Evolutionary conservation across 129 eudicot genomes (phyloP), one percentile per base, ranked within the genome.

Genomic region (Arctium lappa): DNA sequence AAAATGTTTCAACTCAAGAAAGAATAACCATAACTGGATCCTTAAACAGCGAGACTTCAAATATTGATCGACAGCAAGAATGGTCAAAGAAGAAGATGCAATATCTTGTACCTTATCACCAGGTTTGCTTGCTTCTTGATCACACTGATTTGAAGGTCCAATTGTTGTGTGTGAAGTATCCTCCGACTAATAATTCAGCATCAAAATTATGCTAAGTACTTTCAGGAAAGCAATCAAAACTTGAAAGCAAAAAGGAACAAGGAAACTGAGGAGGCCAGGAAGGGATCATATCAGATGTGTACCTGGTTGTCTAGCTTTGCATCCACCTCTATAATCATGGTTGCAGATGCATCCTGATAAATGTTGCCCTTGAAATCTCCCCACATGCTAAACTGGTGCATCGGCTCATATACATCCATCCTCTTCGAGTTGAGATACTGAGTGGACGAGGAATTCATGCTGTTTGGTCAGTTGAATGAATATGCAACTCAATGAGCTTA

Each of bases 371-470:
- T 92, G 79, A 85, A 92, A 86, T 95, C 98, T 73, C 89, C 93
- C 99, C 99, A 95, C 93, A 94, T 89, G 84, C 86, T 88, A 85
- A 95, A 85, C 80, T 89, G 99, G 76, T 88, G 91, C 84, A 95
- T 88, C 36, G 98, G 91, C 39, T 95, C 99, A 46, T 88, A 95
- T 56, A 95, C 81, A 73, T 89, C 94, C 98, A 93, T 95, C 85
- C 95, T 89, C 77, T 90, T 91, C 39, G 92, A 88, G 76, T 91
- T 89, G 50, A 95, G 86, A 88, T 91, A 95, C 75, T 89, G 92
- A 60, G 94, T 85, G 30, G 97, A 87, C 18, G 94, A 48, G 36
- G 91, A 86, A 86, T 93, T 91, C 99, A 95, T 95, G 80, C 60
- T 84, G 77, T 73, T 66, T 56, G 40, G 38, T 46, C 88, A 88